Evolutionary conservation across 2,329 filamentous ascomycete species (phyloP).

Genomic region (Verticillium zaregamsianum): DNA sequence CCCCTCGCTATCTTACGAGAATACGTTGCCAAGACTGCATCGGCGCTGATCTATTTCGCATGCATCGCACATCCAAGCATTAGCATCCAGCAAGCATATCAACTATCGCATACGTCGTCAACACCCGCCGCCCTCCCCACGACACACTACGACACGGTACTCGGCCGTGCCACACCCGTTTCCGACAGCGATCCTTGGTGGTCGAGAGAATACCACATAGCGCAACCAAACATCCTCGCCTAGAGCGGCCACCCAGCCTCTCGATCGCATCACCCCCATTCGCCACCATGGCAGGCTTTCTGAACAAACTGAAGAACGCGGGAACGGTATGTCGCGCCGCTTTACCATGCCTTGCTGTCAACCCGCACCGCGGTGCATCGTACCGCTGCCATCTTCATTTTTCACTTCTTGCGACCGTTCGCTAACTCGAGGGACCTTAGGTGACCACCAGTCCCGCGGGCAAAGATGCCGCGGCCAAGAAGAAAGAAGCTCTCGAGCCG

Average conservation of each 20-base stretch:
- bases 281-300: constrained; percentile 49
- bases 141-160: background rate
- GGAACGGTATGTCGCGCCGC: constrained; percentile 43
- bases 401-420: constrained; percentile 5
- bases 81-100: background rate
- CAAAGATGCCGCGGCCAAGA: constrained; percentile 46
- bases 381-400: background rate
- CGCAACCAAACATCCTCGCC: background rate
- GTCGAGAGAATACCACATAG: background rate
- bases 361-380: background rate
- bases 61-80: background rate
- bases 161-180: background rate
- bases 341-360: background rate
- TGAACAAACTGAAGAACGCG: constrained; percentile 55
- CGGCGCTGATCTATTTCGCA: background rate
- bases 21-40: background rate
- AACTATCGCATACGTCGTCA: background rate
- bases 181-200: background rate
- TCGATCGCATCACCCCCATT: background rate
- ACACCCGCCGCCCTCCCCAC: background rate
- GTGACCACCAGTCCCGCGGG: constrained; percentile 34
- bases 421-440: constrained; percentile 34
- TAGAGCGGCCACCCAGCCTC: background rate
- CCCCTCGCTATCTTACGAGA: background rate
- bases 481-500: constrained; percentile 57